These are phyloP conservation scores for Kodamaea ohmeri DNA, from an alignment of 1,139 yeast species.

Conservation along the genomic window DNA sequence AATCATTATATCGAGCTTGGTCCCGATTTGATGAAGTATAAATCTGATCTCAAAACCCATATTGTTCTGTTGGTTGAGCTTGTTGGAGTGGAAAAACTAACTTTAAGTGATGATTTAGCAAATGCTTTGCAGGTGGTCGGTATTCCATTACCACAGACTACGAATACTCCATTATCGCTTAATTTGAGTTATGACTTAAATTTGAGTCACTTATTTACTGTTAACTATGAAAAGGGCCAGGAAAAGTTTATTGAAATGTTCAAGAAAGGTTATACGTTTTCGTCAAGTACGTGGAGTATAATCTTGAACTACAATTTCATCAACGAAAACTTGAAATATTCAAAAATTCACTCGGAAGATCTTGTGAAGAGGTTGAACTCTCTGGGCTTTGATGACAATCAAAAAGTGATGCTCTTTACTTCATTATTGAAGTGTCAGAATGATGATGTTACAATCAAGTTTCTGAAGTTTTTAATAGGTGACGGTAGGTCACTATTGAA, in stretches of 20 bases:
- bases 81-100: constrained; percentile 8
- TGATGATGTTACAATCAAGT: constrained; percentile 31
- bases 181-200: constrained; percentile 21
- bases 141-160: constrained; percentile 7
- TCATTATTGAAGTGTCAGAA: constrained; percentile 24
- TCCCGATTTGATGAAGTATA: constrained; percentile 32
- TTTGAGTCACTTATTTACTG: constrained; percentile 29
- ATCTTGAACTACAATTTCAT: constrained; percentile 32
- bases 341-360: constrained; percentile 20
- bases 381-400: constrained; percentile 19
- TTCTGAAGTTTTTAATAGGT: constrained; percentile 19
- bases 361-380: constrained; percentile 28
- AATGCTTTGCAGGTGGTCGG: constrained; percentile 20
- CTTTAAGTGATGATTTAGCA: constrained; percentile 22
- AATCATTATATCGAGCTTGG: constrained; percentile 44
- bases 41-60: constrained; percentile 19
- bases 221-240: constrained; percentile 30
- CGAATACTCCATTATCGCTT: neutral
- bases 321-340: constrained; percentile 18
- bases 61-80: constrained; percentile 17
- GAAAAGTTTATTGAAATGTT: constrained; percentile 28
- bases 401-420: constrained; percentile 18
- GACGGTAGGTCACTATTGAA: constrained; percentile 10
- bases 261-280: constrained; percentile 31
- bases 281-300: constrained; percentile 33